Conservation (phyloP, 768 basidiomycete species). For the Leccinum ochraceum region DNA sequence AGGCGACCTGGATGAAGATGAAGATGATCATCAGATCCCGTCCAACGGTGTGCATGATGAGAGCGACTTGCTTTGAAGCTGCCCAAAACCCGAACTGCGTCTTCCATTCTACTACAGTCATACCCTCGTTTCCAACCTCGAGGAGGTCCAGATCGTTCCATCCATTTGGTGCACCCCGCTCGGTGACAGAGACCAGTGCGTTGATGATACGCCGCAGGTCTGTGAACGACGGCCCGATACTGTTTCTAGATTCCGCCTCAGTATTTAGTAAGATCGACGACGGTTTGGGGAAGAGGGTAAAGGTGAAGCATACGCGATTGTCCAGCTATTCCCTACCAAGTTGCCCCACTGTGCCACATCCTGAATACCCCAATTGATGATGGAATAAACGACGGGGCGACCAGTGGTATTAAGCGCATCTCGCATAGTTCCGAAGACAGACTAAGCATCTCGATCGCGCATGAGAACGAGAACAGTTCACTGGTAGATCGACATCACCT, state of each 20-base stretch:
- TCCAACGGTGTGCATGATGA: too few relatives aligned
- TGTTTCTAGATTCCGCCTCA: not conserved
- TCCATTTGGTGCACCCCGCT: conserved; percentile 36
- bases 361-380: conserved; percentile 54
- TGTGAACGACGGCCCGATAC: conserved; percentile 13
- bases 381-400: conserved; percentile 44
- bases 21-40: not conserved
- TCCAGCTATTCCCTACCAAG: conserved; percentile 42
- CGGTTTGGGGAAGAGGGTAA: not conserved
- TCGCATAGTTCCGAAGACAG: conserved; percentile 1
- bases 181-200: conserved; percentile 43
- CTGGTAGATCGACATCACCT: too few relatives aligned
- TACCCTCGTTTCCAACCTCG: conserved; percentile 50
- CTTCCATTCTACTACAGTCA: conserved; percentile 30
- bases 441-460: not conserved
- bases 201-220: conserved; percentile 16
- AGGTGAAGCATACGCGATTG: conserved; percentile 41
- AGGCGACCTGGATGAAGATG: conserved; percentile 6
- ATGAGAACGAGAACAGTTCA: not conserved
- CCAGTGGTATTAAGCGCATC: conserved; percentile 6
- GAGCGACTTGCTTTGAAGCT: conserved; percentile 10
- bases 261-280: too few relatives aligned
- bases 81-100: conserved; percentile 18
- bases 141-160: conserved; percentile 57
- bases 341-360: conserved; percentile 39